Evolutionary conservation across 2,329 filamentous ascomycete genomes (phyloP).

Genomic region (Ophiostoma montium): DNA sequence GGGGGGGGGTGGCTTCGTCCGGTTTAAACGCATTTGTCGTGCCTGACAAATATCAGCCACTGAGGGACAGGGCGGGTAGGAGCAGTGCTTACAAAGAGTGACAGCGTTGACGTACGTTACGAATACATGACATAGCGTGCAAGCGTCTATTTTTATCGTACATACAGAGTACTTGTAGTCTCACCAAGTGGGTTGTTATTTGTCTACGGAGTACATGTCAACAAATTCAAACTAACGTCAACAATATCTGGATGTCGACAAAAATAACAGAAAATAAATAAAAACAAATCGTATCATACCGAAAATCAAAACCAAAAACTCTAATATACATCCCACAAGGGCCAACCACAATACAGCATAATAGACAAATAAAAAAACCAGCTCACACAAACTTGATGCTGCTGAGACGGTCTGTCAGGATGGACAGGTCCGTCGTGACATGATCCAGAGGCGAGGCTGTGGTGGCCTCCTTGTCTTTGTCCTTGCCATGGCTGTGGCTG

Average conservation of each 20-base stretch:
- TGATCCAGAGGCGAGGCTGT: not conserved
- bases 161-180: too few species aligned
- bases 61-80: too few species aligned
- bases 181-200: too few species aligned
- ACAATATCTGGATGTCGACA: too few species aligned
- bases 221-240: too few species aligned
- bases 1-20: not conserved
- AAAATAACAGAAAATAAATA: conserved; percentile 32
- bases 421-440: conserved; percentile 8
- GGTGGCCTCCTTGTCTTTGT: not conserved
- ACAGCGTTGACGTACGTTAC: too few species aligned
- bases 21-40: conserved; percentile 2
- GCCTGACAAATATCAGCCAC: conserved; percentile 5
- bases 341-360: not conserved
- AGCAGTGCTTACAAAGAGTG: not conserved
- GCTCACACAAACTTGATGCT: conserved; percentile 11
- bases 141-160: too few species aligned
- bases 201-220: too few species aligned
- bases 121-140: too few species aligned
- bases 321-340: too few species aligned
- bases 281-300: conserved; percentile 24
- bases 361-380: not conserved
- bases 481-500: not conserved
- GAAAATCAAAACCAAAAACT: too few species aligned
- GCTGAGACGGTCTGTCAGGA: conserved; percentile 8